Evolutionary conservation across 2,329 filamentous ascomycete genomes (phyloP).

Genomic region (Biscogniauxia marginata): DNA sequence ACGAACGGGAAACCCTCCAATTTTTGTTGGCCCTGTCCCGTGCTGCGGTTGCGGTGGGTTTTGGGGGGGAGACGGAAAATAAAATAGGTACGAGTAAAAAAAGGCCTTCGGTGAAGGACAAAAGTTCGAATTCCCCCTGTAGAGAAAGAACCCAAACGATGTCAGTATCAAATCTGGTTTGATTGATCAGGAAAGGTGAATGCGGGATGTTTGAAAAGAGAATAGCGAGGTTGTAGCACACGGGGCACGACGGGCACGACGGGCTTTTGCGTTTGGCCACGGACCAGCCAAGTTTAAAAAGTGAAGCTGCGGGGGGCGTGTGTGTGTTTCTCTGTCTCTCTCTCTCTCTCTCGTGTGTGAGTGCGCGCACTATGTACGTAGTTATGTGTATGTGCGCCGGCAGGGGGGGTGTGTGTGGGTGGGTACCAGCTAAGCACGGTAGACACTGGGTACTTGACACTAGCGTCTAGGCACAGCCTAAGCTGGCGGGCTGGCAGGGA

Average conservation of each 20-base stretch:
- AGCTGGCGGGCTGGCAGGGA: neutral
- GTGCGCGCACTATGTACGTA: neutral
- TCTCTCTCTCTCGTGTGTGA: no score
- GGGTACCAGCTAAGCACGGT: neutral
- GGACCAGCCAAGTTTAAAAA: conserved; percentile 38
- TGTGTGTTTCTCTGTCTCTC: conserved; percentile 1
- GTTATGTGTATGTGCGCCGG: neutral
- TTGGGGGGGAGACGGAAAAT: neutral
- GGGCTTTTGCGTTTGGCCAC: conserved; percentile 38
- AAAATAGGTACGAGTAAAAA: neutral
- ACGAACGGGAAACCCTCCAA: neutral
- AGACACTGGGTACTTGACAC: neutral
- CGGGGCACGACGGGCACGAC: conserved; percentile 14
- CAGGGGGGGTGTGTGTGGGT: neutral
- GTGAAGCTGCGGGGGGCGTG: conserved; percentile 26
- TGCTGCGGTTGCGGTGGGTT: neutral
- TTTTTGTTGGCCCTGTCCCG: neutral
- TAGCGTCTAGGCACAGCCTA: neutral
- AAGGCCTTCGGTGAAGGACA: no score
- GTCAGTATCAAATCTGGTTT: conserved; percentile 37
- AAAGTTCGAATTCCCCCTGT: conserved; percentile 42
- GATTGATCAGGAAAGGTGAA: conserved; percentile 49
- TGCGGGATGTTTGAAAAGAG: conserved; percentile 51
- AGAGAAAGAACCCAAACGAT: conserved; percentile 39
- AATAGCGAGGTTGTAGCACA: conserved; percentile 50